phyloP scores from a whole-genome alignment of 768 basidiomycete genomes.

The Panaeolus papilionaceus region DNA sequence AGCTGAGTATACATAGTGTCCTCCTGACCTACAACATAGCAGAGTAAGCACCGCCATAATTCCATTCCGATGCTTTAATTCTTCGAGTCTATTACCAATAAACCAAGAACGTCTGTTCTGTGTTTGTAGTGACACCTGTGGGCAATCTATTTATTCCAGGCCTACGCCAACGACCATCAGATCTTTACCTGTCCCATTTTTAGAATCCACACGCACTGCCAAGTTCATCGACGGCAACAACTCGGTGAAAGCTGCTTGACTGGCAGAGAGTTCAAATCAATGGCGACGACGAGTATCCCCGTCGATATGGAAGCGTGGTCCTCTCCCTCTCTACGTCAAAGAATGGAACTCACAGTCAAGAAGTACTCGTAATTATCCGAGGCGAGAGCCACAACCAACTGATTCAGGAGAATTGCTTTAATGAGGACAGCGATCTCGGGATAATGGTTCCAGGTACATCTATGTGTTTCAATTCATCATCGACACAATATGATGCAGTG shows the following conservation, averaged over 20 bases:
- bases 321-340: neutral
- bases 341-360: neutral
- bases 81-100: constrained; percentile 9
- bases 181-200: neutral
- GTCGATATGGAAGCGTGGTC: neutral
- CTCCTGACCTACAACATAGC: neutral
- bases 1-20: no score
- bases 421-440: neutral
- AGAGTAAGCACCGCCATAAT: neutral
- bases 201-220: neutral
- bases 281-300: neutral
- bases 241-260: neutral
- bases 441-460: neutral
- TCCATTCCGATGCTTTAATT: neutral
- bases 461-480: neutral
- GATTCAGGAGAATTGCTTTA: neutral
- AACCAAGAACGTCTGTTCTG: neutral
- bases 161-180: neutral
- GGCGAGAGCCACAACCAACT: neutral
- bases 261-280: neutral
- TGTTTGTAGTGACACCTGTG: neutral
- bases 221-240: constrained; percentile 9
- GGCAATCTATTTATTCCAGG: neutral
- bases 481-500: neutral
- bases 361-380: neutral